Conservation (phyloP, 306 rosid species). For the Prunus padus region DNA sequence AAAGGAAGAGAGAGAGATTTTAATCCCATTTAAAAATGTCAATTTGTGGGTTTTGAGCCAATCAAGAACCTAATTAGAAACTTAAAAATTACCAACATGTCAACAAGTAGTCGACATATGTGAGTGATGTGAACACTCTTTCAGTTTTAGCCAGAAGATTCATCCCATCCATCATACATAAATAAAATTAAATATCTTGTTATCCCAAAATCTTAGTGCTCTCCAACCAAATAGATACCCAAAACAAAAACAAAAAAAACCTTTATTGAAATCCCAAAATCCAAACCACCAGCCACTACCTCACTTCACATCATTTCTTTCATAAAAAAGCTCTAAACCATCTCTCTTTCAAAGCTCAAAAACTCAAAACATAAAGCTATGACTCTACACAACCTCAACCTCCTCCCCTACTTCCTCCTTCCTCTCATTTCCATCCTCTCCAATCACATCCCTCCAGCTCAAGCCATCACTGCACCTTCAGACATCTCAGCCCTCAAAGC, state of each 20-base stretch:
- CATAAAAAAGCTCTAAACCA: neutral
- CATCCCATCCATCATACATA: conserved; percentile 8
- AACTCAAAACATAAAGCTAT: too few species aligned
- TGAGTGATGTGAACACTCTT: neutral
- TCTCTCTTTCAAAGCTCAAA: too few species aligned
- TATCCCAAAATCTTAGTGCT: conserved; percentile 2
- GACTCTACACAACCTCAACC: too few species aligned
- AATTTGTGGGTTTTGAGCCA: neutral
- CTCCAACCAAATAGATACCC: neutral
- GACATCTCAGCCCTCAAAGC: conserved; percentile 74
- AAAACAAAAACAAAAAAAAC: neutral
- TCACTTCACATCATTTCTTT: neutral
- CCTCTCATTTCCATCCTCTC: too few species aligned
- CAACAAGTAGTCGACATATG: neutral
- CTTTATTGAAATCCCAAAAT: neutral
- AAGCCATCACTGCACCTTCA: conserved; percentile 49
- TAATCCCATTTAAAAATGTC: neutral
- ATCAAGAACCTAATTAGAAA: neutral
- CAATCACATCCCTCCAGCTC: too few species aligned
- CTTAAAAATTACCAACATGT: neutral
- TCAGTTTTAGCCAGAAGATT: neutral
- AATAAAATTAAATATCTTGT: conserved; percentile 7
- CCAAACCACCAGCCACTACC: neutral
- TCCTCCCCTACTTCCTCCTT: too few species aligned
- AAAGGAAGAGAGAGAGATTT: neutral